phyloP scores from a whole-genome alignment of 768 basidiomycete genomes.

The Rhodotorula babjevae region DNA sequence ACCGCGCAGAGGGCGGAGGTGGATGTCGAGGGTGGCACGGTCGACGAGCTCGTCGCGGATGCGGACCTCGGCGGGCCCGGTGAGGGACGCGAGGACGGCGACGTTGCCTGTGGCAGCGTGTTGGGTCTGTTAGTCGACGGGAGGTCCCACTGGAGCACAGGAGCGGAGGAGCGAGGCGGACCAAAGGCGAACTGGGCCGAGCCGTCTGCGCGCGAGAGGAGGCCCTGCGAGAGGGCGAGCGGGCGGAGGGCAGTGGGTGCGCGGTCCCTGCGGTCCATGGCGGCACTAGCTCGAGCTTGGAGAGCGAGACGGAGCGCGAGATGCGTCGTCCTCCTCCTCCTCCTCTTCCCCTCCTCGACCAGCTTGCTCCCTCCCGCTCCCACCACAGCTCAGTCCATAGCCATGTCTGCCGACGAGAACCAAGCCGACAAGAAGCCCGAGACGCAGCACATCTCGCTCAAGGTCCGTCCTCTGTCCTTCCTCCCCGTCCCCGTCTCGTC shows the following conservation, averaged over 20 bases:
- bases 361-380: neutral
- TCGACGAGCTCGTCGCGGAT: constrained; percentile 49
- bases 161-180: constrained; percentile 11
- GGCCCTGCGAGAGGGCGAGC: constrained; percentile 42
- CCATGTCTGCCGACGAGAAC: neutral
- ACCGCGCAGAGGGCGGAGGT: constrained; percentile 47
- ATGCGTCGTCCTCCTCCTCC: no score
- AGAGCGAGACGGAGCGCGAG: no score
- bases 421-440: constrained; percentile 29
- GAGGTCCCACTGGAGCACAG: no score
- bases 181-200: constrained; percentile 48
- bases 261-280: constrained; percentile 18
- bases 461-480: constrained; percentile 5
- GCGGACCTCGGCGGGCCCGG: constrained; percentile 50
- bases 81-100: constrained; percentile 46
- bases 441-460: constrained; percentile 34
- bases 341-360: neutral
- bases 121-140: neutral
- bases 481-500: neutral
- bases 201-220: constrained; percentile 49
- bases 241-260: constrained; percentile 39
- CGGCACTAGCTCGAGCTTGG: no score
- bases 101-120: constrained; percentile 42
- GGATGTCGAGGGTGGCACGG: constrained; percentile 48
- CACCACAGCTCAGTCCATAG: neutral